Base-by-base conservation (phyloP, 192 early-diverging fungal genomes). In the Glomus cerebriforme region DNA sequence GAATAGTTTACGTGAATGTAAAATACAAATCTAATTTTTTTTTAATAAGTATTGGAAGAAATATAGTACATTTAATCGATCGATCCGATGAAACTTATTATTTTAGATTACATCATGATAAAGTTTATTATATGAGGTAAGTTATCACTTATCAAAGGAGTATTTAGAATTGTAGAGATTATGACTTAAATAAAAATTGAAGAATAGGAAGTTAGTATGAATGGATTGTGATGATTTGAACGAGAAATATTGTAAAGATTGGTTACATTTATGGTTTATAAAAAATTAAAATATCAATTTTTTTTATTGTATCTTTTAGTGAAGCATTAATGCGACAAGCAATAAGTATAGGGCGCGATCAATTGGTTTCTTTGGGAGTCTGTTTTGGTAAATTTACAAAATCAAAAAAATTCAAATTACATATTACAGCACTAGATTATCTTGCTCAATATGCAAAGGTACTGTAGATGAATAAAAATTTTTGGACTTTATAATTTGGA, bases 371-470 rank as follows among this genome's bases (percentile, higher is more conserved):
- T 8, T 87, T 98, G 39, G 98, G 98, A 59, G 90, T 94, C n/a
- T 97, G 96, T 86, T 99, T 99, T 89, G 98, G 98, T 75, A 98
- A 98, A 86, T 98, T 98, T 81, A 95, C 97, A 76, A 98, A 99
- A 89, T 94, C 97, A 43, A 92, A 96, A 72, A 97, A 98, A 87
- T 99, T 99, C 86, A 92, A 92, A 71, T 87, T 99, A 81, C 93
- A 96, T 79, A 95, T 99, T 73, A 99, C 98, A 26, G 91, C 92
- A 49, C 88, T 99, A 66, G 95, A 95, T 58, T 91, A 94, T 81
- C 89, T 99, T 39, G 94, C 94, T 26, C 98, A 97, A 82, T 99
- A 97, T 83, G 95, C 98, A 26, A 94, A 93, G 91, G 92, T 92
- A 85, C 45, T 35, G 15, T 31, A 1, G 7, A 17, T 24, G n/a